Base-by-base conservation (phyloP, 805 yeast species). In the Pichia sporocuriosa region DNA sequence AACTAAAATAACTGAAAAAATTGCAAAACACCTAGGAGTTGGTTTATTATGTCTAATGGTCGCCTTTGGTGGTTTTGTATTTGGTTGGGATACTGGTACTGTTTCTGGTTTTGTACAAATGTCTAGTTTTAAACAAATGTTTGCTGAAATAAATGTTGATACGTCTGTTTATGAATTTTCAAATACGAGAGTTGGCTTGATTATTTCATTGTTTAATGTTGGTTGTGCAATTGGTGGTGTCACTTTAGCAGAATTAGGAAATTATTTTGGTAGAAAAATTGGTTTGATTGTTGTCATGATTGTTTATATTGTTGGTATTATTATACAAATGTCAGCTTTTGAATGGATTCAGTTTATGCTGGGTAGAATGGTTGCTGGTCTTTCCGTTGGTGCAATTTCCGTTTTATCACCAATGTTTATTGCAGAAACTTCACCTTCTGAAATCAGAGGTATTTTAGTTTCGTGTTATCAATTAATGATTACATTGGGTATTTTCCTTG, bases 71-170 rank as follows among this genome's bases (percentile, higher is more conserved):
- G 89, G 88, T 26, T 81, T 78, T 58, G 79, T 81, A 26, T 81
- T 78, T 55, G 88, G 88, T 44, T 81, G 80, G 72, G 88, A 81
- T 65, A 80, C 84, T 39, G 87, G 86, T 65, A 79, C 86, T 47
- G 75, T 80, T 59, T 78, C 84, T 33, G 87, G 87, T 47, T 76
- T 80, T 56, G 75, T 79, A 33, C 75, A 75, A 55, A 75, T 79
- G 79, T 50, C 66, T 11, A 75, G 75, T 50, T 81, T 73, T 59
- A 57, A 64, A 40, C 44, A 49, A 23, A 64, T 76, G 49, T 79
- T 79, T 51, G 86, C 84, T 51, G 59, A 66, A 44, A 17, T 11
- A 15, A 31, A 46, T 4, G 44, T 62, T 42, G 35, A 53, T 3
- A 53, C 54, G 13, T 80, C 79, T 41, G 57, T 51, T 3, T 34